Evolutionary conservation across 2,329 filamentous ascomycete species (phyloP).

Genomic region (Chaetomiaceae sp.): DNA sequence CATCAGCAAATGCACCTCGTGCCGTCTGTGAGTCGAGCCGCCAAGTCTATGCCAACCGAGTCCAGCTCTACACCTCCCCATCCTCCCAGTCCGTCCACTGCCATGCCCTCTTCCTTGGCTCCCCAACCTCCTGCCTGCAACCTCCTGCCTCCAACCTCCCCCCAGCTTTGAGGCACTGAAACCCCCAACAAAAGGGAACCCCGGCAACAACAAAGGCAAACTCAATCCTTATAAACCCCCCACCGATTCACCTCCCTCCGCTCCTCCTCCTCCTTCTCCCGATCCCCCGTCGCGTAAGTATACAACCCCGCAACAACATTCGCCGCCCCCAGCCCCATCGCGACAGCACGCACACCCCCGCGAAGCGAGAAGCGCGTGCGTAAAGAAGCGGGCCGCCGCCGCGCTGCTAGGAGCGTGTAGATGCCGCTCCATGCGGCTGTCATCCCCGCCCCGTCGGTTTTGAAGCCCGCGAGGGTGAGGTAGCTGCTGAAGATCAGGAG

Average conservation of each 20-base stretch:
- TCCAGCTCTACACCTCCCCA: neutral
- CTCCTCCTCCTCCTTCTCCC: constrained; percentile 45
- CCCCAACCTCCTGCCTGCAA: too few relatives aligned
- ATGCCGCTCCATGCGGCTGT: constrained; percentile 53
- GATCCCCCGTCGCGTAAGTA: constrained; percentile 49
- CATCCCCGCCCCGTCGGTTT: constrained; percentile 52
- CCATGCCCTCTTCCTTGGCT: too few relatives aligned
- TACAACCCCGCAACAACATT: constrained; percentile 48
- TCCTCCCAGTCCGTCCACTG: too few relatives aligned
- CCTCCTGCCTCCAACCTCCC: neutral
- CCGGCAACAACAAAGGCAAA: neutral
- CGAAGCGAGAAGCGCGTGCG: constrained; percentile 40
- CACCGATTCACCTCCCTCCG: constrained; percentile 48
- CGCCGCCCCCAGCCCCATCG: constrained; percentile 44
- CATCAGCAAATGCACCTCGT: too few relatives aligned
- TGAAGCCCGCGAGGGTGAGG: constrained; percentile 55
- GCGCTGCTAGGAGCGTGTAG: constrained; percentile 51
- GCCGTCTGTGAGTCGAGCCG: too few relatives aligned
- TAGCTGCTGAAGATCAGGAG: constrained; percentile 53
- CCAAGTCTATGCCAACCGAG: too few relatives aligned
- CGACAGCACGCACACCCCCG: constrained; percentile 46
- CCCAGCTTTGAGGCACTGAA: neutral
- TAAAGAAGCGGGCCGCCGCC: constrained; percentile 35
- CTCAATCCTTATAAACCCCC: constrained; percentile 34
- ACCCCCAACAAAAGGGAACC: too few relatives aligned